Base-by-base conservation (phyloP, 2,329 filamentous ascomycete species). In the Ophiosphaerella herpotricha region DNA sequence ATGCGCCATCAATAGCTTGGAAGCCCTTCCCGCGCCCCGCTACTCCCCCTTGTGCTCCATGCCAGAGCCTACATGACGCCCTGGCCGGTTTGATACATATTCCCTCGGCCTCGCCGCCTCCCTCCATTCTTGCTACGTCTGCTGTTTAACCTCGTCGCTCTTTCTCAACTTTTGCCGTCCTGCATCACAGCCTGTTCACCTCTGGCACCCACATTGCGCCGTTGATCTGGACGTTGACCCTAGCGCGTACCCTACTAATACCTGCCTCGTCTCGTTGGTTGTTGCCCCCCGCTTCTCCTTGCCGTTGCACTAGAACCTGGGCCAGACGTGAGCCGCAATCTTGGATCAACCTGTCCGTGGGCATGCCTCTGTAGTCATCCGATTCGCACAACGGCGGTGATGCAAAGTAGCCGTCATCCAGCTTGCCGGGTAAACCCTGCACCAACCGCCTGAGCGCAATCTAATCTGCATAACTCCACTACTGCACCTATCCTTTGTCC, bases 21-120 rank as follows among this genome's bases (percentile, higher is more conserved):
- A 39, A 38, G 38, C 48, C 41, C 23, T 41, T 48, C 53, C 46
- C 48, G 29, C 48, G 34, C 44, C 57, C 52, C 54, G 50, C 50
- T 53, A 50, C 55, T 46, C 53, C 46, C 39, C 32, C 36, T 46
- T 46, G 8, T 33, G 39, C 9, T n/a, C 36, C 21, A 40, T 21
- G 24, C 29, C n/a, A 41, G 48, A 36, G 47, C 52, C 57, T 60
- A 60, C 57, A 58, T 52, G 60, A 58, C 56, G 52, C 52, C 50
- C 44, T 54, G 50, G 55, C 48, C 41, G 50, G 57, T 67, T 66
- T 64, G 58, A 65, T 66, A 68, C 63, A 57, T 64, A 64, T 65
- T 66, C 65, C 51, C 55, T 48, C 54, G 50, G 50, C 47, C 54
- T 39, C 36, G 36, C 37, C 36, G 43, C n/a, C 44, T 51, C 57